Base-by-base conservation (phyloP, 176 grass and related monocot species). In the Miscanthus lutarioriparius region DNA sequence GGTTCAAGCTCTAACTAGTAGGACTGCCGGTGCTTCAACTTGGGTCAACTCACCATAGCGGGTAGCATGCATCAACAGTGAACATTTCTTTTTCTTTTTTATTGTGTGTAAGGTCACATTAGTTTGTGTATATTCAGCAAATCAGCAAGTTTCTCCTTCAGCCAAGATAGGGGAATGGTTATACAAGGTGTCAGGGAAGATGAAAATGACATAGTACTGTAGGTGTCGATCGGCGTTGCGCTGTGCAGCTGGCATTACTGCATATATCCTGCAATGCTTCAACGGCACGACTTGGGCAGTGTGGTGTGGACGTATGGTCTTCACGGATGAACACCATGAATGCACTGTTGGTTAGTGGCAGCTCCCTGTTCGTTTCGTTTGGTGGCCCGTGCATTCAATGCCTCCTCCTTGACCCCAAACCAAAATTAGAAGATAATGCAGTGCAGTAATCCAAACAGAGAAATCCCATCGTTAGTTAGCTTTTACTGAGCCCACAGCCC, bases 261-360 rank as follows among this genome's bases (percentile, higher is more conserved):
- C 32, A 28, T 30, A 40, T 17, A 19, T 17, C 15, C 15, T 48
- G 15, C 47, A 17, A 51, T 51, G 47, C 47, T 51, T 51, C 47
- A 51, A 51, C 47, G 47, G 5, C 47, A 51, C 47, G 47, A 51
- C 5, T 51, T 17, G 8, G 39, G 1, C 0, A 40, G 39, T 14
- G 45, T 17, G 15, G 45, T 48, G 45, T 17, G 47, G 16, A 49
- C 15, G 16, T 17, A 49, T 17, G 47, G 47, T 49, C 45, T 30
- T 79, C 68, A 85, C 45, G 82, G 74, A 77, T 74, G 53, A 51
- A 80, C 83, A 53, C 62, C 40, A 74, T 82, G 59, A 82, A 88
- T 83, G 86, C 79, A 58, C 27, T 74, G 74, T 74, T 76, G 72
- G 79, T 82, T 59, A 38, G 83, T 78, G 72, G 78, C 72, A 53